These are phyloP conservation scores for Blastocystis sp. DNA, from an alignment of 352 stramenopile species.

Conservation along the genomic window DNA sequence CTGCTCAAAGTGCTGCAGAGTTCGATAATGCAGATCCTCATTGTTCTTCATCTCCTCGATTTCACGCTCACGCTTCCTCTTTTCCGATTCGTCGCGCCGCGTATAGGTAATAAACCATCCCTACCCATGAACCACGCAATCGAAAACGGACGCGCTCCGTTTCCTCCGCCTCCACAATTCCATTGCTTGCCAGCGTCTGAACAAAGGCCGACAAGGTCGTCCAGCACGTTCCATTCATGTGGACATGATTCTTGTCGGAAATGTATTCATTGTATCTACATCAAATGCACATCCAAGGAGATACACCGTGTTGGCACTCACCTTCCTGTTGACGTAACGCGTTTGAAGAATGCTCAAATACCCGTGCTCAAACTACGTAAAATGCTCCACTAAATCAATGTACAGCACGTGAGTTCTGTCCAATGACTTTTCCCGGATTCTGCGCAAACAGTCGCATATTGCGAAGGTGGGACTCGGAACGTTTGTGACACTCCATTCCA, in stretches of 20 bases:
- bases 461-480: conserved; percentile 86
- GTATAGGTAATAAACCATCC: conserved; percentile 89
- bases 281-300: background rate
- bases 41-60: conserved; percentile 72
- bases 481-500: conserved; percentile 97
- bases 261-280: conserved; percentile 94
- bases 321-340: conserved; percentile 84
- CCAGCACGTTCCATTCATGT: conserved; percentile 99
- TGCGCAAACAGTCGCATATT: conserved; percentile 94
- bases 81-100: conserved; percentile 73
- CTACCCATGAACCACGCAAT: conserved; percentile 62
- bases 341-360: conserved; percentile 86
- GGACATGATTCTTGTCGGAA: conserved; percentile 90
- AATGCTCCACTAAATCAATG: conserved; percentile 1
- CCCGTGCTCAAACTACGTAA: conserved; percentile 78
- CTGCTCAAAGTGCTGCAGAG: conserved; percentile 50
- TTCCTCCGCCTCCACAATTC: conserved; percentile 89
- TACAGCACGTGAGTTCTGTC: conserved; percentile 65
- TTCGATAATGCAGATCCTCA: conserved; percentile 59
- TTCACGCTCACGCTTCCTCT: conserved; percentile 60
- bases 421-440: conserved; percentile 84
- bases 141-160: conserved; percentile 68
- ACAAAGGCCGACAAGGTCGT: conserved; percentile 87
- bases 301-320: conserved; percentile 82
- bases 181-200: conserved; percentile 90